These are phyloP conservation scores for Blastobotrys chiropterorum DNA, from an alignment of 805 yeast genomes.

Conservation along the genomic window DNA sequence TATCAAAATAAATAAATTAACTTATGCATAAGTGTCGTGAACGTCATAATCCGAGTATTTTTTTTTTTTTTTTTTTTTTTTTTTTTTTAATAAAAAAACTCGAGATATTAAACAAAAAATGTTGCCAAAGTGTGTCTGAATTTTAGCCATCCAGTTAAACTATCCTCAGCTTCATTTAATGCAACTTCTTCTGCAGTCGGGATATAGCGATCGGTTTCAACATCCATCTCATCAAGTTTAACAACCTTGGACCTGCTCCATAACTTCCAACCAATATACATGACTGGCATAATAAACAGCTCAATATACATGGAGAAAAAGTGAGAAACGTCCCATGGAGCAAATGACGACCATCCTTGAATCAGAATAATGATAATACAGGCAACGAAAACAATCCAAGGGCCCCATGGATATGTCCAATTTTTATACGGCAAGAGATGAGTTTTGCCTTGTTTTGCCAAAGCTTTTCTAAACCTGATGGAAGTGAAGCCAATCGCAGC, in stretches of 20 bases:
- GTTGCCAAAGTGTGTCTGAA: not conserved
- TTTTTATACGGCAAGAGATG: conserved; percentile 42
- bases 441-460: conserved; percentile 36
- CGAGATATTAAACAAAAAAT: conserved; percentile 9
- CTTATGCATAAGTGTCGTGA: not conserved
- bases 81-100: no score
- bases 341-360: conserved; percentile 59
- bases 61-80: no score
- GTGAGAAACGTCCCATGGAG: conserved; percentile 59
- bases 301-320: conserved; percentile 67
- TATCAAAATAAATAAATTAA: not conserved
- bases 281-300: conserved; percentile 45
- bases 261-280: conserved; percentile 54
- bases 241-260: conserved; percentile 58
- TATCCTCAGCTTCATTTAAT: conserved; percentile 34
- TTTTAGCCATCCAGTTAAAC: conserved; percentile 16
- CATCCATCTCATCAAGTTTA: conserved; percentile 64
- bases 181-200: conserved; percentile 45
- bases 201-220: conserved; percentile 68
- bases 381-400: conserved; percentile 41
- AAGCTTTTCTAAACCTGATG: conserved; percentile 46
- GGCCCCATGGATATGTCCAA: conserved; percentile 46
- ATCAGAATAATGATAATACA: conserved; percentile 46
- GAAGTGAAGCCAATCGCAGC: conserved; percentile 49
- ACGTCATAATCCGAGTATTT: not conserved